Evolutionary conservation across 192 early-diverging fungal species (phyloP).

Genomic region (Coemansia sp.): DNA sequence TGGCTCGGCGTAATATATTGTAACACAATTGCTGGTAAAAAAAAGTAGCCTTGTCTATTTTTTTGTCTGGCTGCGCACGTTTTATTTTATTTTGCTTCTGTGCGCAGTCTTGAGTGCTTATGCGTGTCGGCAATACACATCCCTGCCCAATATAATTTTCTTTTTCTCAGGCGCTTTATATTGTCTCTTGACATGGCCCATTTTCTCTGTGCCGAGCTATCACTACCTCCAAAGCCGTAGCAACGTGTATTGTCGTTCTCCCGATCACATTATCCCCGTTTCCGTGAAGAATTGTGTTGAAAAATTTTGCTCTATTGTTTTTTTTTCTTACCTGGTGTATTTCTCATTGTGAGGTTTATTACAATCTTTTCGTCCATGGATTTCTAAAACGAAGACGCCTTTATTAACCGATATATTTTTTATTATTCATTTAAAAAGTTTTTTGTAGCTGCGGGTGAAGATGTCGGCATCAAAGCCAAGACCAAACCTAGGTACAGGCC

Average conservation of each 20-base stretch:
- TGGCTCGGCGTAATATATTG: background rate
- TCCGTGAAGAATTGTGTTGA: background rate
- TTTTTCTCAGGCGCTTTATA: background rate
- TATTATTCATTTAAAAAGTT: background rate
- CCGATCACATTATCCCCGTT: constrained; percentile 13
- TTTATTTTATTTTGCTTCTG: background rate
- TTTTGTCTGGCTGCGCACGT: constrained; percentile 4
- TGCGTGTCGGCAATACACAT: background rate
- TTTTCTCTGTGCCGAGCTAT: background rate
- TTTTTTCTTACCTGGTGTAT: background rate
- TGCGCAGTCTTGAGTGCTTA: background rate
- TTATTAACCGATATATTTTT: background rate
- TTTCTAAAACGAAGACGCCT: background rate
- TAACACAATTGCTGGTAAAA: background rate
- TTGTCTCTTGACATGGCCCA: background rate
- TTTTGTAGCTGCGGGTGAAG: background rate
- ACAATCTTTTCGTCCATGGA: background rate
- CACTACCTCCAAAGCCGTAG: constrained; percentile 5
- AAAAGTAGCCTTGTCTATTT: background rate
- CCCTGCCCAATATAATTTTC: background rate
- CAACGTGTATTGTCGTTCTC: constrained; percentile 5
- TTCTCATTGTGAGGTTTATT: background rate
- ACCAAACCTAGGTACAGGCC: constrained; percentile 17
- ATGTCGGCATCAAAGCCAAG: background rate
- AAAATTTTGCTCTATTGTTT: background rate